phyloP scores from a whole-genome alignment of 2,329 filamentous ascomycete species.

The Alternaria burnsii region DNA sequence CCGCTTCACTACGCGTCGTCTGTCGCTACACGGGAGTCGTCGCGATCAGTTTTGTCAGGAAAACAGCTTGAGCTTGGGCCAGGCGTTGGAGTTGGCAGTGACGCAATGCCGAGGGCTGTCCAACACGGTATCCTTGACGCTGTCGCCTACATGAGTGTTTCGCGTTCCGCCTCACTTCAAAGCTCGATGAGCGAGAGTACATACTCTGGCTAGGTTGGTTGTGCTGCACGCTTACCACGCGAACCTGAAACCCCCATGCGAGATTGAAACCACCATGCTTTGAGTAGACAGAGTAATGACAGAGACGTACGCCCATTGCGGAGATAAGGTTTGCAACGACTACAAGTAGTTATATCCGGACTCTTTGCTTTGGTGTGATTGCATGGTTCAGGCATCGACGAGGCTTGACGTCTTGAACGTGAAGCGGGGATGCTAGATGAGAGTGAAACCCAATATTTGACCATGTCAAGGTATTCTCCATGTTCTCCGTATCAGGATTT shows the following conservation, averaged over 20 bases:
- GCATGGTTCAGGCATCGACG: background rate
- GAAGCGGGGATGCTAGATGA: background rate
- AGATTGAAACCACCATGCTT: background rate
- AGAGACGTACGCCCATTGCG: background rate
- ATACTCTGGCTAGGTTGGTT: background rate
- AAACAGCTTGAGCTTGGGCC: constrained; percentile 9
- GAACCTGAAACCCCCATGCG: background rate
- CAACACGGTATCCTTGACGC: constrained; percentile 8
- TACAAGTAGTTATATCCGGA: background rate
- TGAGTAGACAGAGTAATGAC: background rate
- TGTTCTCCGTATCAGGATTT: background rate
- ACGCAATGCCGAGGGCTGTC: constrained; percentile 12
- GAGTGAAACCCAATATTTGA: background rate
- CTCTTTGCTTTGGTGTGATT: too few relatives aligned
- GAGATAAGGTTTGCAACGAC: background rate
- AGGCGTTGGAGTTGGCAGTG: constrained; percentile 9
- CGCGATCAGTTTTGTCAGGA: constrained; percentile 1
- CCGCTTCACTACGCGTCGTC: background rate
- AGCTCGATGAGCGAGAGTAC: background rate
- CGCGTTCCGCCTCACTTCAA: background rate
- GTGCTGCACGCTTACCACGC: background rate
- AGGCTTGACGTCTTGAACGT: background rate
- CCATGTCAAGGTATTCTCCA: background rate
- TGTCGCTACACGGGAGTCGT: background rate
- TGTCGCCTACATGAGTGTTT: background rate